These are phyloP conservation scores for Solanum rostratum DNA, from an alignment of 257 asterid species.

Conservation along the genomic window DNA sequence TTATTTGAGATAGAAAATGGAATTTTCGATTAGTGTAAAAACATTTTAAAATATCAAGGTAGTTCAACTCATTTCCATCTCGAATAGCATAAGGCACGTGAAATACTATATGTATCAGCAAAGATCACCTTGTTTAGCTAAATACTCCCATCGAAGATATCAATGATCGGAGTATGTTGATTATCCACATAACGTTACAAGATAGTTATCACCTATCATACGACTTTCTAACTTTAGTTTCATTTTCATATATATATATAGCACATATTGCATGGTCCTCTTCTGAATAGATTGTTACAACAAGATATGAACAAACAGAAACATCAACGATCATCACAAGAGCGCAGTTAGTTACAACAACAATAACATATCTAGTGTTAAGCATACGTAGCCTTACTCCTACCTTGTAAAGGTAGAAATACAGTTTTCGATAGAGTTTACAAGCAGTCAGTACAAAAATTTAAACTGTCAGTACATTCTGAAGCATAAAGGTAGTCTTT, in stretches of 20 bases:
- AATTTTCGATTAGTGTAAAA: background rate
- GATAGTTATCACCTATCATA: background rate
- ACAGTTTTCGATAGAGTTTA: background rate
- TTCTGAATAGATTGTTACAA: background rate
- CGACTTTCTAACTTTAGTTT: background rate
- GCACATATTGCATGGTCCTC: background rate
- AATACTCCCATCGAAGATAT: background rate
- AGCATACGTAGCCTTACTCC: background rate
- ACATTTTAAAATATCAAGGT: background rate
- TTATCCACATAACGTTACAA: background rate
- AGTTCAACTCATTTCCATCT: background rate
- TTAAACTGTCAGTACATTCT: background rate
- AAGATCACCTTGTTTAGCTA: background rate
- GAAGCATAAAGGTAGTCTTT: background rate
- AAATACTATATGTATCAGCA: background rate
- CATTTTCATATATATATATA: background rate
- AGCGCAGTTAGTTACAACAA: background rate
- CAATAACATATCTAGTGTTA: background rate
- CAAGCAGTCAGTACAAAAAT: background rate
- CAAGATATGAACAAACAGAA: background rate
- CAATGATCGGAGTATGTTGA: background rate
- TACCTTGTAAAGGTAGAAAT: background rate
- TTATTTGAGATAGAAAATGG: background rate
- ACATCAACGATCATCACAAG: background rate
- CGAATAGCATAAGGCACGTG: background rate